Evolutionary conservation across 495 filamentous ascomycete species (phyloP), one percentile per base, ranked within the genome.

Genomic region (Parathielavia appendiculata): DNA sequence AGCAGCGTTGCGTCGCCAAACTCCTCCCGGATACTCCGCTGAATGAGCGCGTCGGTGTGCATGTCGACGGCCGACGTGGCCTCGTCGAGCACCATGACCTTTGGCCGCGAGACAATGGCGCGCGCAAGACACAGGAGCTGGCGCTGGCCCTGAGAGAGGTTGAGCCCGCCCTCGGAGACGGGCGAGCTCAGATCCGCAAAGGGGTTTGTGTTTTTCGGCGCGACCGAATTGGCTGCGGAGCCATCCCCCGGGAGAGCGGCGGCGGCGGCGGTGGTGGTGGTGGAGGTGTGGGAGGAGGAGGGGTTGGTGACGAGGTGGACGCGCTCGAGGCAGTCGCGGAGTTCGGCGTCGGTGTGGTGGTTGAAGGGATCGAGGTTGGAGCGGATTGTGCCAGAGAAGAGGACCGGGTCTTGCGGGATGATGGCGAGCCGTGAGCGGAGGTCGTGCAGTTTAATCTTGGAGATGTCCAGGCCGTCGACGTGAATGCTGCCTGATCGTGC

Each of bases 11-110:
- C 82, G 57, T 85, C 81, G 10, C 76, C 79, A 55, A 93, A 95
- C 67, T 91, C 88, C 48, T 88, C 83, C 16, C 90, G 80, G 60
- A 96, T 95, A 49, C 81, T 86, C 13, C 86, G 79, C 72, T 95
- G 90, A 61, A 96, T 93, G 16, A 92, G 73, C 7, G 80, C 75
- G 69, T 96, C 91, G 0, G 89, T 93, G 39, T 84, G 81, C 85
- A 90, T 91, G 70, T 96, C 91, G 5, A 96, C 89, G 4, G 91
- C 88, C 5, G 83, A 87, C 0, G 91, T 96, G 0, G 91, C 91
- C 72, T 96, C 91, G 66, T 96, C 91, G 11, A 96, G 79, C 10
- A 96, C 84, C 81, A 96, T 86, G 58, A 96, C 86, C 63, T 88
- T 88, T 12, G 90, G 89, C 0, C 84, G 80, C 5, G 83, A 76